Conservation (phyloP, 441 rosid genomes). For the Pelargonium fulgidum region DNA sequence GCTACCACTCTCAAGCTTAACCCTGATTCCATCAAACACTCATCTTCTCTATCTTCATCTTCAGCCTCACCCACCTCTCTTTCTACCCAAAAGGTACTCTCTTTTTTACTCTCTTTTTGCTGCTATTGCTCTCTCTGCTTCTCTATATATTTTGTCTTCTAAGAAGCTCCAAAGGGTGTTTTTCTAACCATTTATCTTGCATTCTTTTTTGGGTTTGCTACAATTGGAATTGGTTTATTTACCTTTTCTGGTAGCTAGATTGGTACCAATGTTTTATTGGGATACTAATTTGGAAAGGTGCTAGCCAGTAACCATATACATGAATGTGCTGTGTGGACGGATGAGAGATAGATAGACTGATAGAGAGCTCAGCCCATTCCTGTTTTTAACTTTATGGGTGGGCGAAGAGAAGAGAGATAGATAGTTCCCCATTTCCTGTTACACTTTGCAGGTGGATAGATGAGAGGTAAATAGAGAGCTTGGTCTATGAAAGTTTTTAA, state of each 20-base stretch:
- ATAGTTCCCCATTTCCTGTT: too few relatives aligned
- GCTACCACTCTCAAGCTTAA: constrained; percentile 27
- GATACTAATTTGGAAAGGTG: too few relatives aligned
- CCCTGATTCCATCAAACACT: constrained; percentile 26
- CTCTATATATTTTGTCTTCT: too few relatives aligned
- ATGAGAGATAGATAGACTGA: too few relatives aligned
- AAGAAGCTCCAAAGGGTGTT: background rate
- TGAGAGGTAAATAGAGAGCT: too few relatives aligned
- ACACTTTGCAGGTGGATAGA: too few relatives aligned
- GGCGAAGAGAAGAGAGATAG: too few relatives aligned
- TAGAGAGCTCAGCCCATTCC: too few relatives aligned
- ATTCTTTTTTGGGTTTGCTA: background rate
- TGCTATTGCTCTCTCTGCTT: background rate
- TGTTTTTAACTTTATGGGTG: too few relatives aligned
- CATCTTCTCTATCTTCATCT: background rate
- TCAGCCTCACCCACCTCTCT: constrained; percentile 15
- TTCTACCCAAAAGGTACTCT: constrained; percentile 6
- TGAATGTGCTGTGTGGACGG: too few relatives aligned
- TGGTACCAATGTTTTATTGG: background rate
- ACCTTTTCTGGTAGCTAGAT: background rate
- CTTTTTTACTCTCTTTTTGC: background rate
- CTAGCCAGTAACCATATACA: too few relatives aligned
- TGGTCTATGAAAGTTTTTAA: too few relatives aligned
- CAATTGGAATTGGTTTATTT: background rate
- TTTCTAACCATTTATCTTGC: background rate